A percentile compares a stretch with the other conserved stretches of the same genome.
Evolutionary conservation across 2,329 filamentous ascomycete species (phyloP).

Genomic region (Chrysoporthe deuterocubensis): DNA sequence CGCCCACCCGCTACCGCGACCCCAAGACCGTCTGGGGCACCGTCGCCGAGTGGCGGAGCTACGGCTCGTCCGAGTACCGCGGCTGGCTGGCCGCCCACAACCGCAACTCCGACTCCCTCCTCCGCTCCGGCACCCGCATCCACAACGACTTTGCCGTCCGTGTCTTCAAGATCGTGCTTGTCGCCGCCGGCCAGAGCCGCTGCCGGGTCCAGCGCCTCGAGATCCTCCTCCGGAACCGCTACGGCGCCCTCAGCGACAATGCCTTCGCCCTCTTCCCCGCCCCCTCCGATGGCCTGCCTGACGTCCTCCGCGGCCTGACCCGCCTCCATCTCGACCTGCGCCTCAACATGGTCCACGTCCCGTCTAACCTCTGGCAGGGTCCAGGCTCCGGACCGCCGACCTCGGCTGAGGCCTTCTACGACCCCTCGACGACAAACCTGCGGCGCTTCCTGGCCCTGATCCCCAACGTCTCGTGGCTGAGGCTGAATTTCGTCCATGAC

Average conservation of each 20-base stretch:
- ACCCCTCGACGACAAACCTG: constrained; percentile 31
- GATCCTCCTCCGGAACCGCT: constrained; percentile 44
- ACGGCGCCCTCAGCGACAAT: constrained; percentile 40
- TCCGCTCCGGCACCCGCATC: constrained; percentile 10
- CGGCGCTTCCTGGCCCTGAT: constrained; percentile 45
- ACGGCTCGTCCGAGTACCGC: constrained; percentile 39
- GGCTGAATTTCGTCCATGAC: constrained; percentile 51
- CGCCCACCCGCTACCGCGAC: constrained; percentile 54
- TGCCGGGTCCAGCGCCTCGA: constrained; percentile 50
- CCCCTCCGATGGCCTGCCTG: constrained; percentile 41
- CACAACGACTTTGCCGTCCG: constrained; percentile 35
- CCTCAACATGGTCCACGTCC: not conserved
- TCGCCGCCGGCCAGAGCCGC: constrained; percentile 46
- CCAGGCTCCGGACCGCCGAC: constrained; percentile 6
- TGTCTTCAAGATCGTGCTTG: constrained; percentile 46
- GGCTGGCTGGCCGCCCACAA: constrained; percentile 1
- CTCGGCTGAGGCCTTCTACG: constrained; percentile 19
- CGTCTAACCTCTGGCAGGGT: not conserved
- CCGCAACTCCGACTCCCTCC: not conserved
- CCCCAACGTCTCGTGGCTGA: constrained; percentile 53
- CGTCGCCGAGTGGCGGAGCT: constrained; percentile 46
- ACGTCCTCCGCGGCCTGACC: constrained; percentile 50
- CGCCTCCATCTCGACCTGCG: constrained; percentile 46
- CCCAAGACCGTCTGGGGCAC: constrained; percentile 51
- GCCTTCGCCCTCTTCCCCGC: constrained; percentile 53